Evolutionary conservation across 192 early-diverging fungal species (phyloP), one percentile per base, ranked within the genome.

Genomic region (Coemansia nantahalensis): DNA sequence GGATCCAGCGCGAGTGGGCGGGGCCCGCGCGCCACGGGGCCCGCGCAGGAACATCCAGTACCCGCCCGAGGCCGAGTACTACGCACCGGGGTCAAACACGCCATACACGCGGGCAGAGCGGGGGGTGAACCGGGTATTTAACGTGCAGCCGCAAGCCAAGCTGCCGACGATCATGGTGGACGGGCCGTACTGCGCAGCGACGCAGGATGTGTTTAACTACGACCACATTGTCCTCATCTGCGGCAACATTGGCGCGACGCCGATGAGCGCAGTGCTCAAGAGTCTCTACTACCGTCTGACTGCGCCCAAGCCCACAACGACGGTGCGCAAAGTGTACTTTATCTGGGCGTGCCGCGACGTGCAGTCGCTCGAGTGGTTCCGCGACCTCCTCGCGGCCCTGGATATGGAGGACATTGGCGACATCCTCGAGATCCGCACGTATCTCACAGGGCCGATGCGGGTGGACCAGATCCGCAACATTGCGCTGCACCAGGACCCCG

Each of bases 171-270:
- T 93, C 51, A 59, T 62, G 48, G 76, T 91, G n/a, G 91, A 93
- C 59, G 91, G 91, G 14, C 86, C 91, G 6, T 93, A 83, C 73
- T 83, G 89, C n/a, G 88, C 89, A 6, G 82, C 88, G 14, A 80
- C 85, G 0, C 85, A 90, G 51, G 84, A 86, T 59, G 80, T 87
- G 30, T 88, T 84, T 56, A 77, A 84, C 59, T 85, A 83, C 52
- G 72, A 82, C 48, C 63, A 72, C 38, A 72, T 77, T 0, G 45
- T 90, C 19, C 52, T 88, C 23, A 71, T 90, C 24, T 82, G 80
- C 5, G 80, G 79, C 12, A 86, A 86, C 38, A 88, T 90, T 23
- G 88, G 88, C 53, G 83, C 86, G 3, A 90, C 88, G 5, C 88
- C 88, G 4, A 86, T 86, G 74, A 84, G 83, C 50, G 81, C 79